Base-by-base conservation (phyloP, 78 protist species). In the Dictyostelium brefeldianum region DNA sequence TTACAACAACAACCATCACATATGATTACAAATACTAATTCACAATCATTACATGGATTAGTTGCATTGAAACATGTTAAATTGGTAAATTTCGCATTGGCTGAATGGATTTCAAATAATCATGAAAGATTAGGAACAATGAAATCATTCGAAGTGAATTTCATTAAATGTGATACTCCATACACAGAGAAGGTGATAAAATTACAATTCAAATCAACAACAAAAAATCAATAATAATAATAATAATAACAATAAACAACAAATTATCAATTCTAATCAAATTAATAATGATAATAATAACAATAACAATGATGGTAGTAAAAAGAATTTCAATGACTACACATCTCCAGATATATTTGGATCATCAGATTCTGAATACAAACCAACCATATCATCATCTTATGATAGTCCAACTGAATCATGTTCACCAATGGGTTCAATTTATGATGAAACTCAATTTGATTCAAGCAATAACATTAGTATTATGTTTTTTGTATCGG, bases 31-130 rank as follows among this genome's bases (percentile, higher is more conserved):
- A 31, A n/a, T 64, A 29, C 36, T 1, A 31, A 15, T n/a, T 69
- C 82, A 6, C 53, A n/a, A 17, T 57, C 92, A 48, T 20, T 85
- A 0, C 92, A 85, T 85, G 92, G 92, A 3, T 75, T 85, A 36
- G 92, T 85, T 0, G 92, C 92, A 22, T 64, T 85, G 47, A 85
- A 85, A 62, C 92, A 85, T 48, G 47, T 85, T 22, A 56, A 74
- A 57, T 51, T 85, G 48, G 92, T 85, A 22, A 85, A 85, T 41
- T 5, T 53, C 20, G 92, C 92, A 3, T 64, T 85, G 41, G 9
- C 78, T 10, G 92, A 85, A 73, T 85, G 92, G 92, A 85, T 85
- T 64, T 69, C 92, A 20, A 36, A 46, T n/a, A 85, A 85, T 75
- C 65, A 85, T 51, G 92, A 85, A 48, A 54, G 92, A 62, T 31